phyloP scores from a whole-genome alignment of 305 asterid species.

The Salvia sclarea region DNA sequence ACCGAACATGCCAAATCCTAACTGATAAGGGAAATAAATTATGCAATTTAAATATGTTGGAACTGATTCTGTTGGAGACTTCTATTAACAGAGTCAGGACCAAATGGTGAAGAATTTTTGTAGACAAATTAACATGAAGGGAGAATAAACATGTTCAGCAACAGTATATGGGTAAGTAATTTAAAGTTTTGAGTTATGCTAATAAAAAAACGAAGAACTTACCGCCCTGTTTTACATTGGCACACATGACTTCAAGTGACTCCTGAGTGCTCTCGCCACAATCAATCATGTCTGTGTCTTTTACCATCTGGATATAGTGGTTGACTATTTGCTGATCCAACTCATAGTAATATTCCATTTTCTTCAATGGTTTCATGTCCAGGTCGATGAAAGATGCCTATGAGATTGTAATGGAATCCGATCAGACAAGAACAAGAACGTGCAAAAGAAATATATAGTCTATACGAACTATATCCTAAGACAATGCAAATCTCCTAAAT shows the following conservation, averaged over 20 bases:
- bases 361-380: slow-evolving; percentile 86
- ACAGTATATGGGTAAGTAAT: neutral
- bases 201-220: neutral
- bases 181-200: neutral
- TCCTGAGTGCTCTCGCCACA: slow-evolving; percentile 33
- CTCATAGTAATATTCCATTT: slow-evolving; percentile 80
- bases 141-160: slow-evolving; percentile 20
- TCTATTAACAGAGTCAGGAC: slow-evolving; percentile 1
- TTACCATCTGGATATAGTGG: slow-evolving; percentile 53
- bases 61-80: slow-evolving; percentile 1
- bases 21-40: slow-evolving; percentile 6
- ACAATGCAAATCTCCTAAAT: slow-evolving; percentile 15
- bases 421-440: slow-evolving; percentile 21
- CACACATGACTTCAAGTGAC: slow-evolving; percentile 31
- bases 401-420: slow-evolving; percentile 26
- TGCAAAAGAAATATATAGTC: slow-evolving; percentile 1
- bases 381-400: slow-evolving; percentile 88
- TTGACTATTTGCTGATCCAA: slow-evolving; percentile 78
- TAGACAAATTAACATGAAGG: no score
- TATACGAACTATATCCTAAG: slow-evolving; percentile 4
- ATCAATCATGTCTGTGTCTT: slow-evolving; percentile 38
- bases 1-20: neutral
- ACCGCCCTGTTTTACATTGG: slow-evolving; percentile 40
- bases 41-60: neutral
- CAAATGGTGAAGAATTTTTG: neutral